Evolutionary conservation across 345 rosid genomes (phyloP).

Genomic region (Ailanthus altissimus): DNA sequence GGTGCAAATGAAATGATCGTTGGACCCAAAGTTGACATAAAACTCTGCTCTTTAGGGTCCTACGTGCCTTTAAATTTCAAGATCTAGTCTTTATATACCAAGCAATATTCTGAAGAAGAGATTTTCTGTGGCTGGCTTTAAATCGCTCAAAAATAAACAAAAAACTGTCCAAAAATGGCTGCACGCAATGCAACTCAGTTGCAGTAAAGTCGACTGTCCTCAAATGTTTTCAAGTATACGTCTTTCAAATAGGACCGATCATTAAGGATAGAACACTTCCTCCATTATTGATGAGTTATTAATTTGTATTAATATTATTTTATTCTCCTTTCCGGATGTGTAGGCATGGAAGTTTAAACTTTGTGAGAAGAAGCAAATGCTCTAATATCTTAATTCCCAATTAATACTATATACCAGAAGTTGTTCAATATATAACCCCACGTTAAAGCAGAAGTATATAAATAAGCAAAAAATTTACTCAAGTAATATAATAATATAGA

Average conservation of each 20-base stretch:
- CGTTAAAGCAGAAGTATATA: too few relatives aligned
- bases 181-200: not conserved
- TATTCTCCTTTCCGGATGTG: too few relatives aligned
- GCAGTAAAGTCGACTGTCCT: not conserved
- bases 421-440: too few relatives aligned
- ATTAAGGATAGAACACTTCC: not conserved
- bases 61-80: not conserved
- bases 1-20: not conserved
- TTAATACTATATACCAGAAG: too few relatives aligned
- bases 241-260: conserved; percentile 7
- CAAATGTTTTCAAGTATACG: not conserved
- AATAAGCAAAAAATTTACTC: too few relatives aligned
- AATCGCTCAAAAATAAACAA: not conserved
- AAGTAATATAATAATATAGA: too few relatives aligned
- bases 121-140: conserved; percentile 13
- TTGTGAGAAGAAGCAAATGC: too few relatives aligned
- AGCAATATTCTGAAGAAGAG: not conserved
- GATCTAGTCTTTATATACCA: conserved; percentile 5
- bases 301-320: not conserved
- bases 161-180: conserved; percentile 10
- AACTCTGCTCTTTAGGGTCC: not conserved
- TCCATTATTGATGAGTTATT: not conserved
- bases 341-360: too few relatives aligned
- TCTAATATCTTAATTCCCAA: too few relatives aligned
- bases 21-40: conserved; percentile 13